A percentile compares a stretch with the other conserved stretches of the same genome.
These are phyloP conservation scores for Lumnitzera racemosa DNA, from an alignment of 345 rosid genomes.

Conservation along the genomic window DNA sequence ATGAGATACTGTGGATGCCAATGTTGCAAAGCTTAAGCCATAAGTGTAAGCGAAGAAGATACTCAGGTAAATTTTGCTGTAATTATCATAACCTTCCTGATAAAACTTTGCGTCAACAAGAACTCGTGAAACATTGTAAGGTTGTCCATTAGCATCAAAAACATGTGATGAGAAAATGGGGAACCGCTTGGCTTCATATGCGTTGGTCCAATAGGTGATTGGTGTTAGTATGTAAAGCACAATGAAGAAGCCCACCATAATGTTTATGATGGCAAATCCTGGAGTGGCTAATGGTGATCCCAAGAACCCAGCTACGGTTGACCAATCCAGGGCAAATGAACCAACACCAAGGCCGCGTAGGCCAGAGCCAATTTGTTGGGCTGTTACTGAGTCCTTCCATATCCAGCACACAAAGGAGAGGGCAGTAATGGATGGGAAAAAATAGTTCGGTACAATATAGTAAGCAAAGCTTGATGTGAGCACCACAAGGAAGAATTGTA, in stretches of 20 bases:
- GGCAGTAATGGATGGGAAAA: conserved; percentile 33
- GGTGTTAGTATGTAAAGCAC: conserved; percentile 20
- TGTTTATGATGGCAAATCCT: conserved; percentile 25
- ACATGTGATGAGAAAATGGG: conserved; percentile 35
- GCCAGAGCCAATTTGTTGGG: conserved; percentile 39
- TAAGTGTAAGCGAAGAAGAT: conserved; percentile 22
- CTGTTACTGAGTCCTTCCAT: conserved; percentile 36
- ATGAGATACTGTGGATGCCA: conserved; percentile 32
- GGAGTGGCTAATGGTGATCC: conserved; percentile 35
- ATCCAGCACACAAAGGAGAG: conserved; percentile 39
- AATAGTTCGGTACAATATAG: conserved; percentile 38
- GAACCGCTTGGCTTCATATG: conserved; percentile 36
- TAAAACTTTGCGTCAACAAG: conserved; percentile 23
- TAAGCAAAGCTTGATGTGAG: conserved; percentile 37
- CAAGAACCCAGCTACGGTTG: conserved; percentile 26
- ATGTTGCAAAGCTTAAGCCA: conserved; percentile 30
- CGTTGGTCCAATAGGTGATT: conserved; percentile 27
- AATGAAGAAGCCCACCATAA: conserved; percentile 17
- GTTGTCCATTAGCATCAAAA: conserved; percentile 21
- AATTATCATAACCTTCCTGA: conserved; percentile 23
- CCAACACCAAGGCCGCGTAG: conserved; percentile 35
- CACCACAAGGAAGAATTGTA: conserved; percentile 48
- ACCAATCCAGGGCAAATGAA: conserved; percentile 33
- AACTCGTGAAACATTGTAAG: conserved; percentile 22
- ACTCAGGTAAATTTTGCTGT: conserved; percentile 37